Conservation (phyloP, 495 filamentous ascomycete genomes). For the Penicillium mononematosum region DNA sequence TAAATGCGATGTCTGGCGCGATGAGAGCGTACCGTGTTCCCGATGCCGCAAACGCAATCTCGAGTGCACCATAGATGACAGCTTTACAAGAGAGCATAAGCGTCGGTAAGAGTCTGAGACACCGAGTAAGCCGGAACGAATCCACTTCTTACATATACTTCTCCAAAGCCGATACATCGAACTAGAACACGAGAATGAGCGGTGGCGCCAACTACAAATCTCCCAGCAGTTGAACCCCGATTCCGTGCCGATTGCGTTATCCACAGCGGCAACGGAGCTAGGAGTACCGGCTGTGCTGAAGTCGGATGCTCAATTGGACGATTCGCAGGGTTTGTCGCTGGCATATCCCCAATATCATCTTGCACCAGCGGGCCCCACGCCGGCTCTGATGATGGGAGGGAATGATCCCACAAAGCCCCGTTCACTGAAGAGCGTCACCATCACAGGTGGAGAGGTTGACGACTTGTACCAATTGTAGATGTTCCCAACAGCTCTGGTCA, state of each 20-base stretch:
- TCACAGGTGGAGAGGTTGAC: constrained; percentile 38
- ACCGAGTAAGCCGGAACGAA: neutral
- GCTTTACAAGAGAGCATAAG: constrained; percentile 47
- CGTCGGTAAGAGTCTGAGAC: constrained; percentile 34
- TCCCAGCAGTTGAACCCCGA: constrained; percentile 25
- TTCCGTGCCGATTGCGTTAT: constrained; percentile 30
- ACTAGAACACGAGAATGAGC: constrained; percentile 40
- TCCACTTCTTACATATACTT: neutral
- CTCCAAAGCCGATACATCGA: constrained; percentile 35
- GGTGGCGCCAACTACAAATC: constrained; percentile 34
- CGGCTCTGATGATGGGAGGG: constrained; percentile 13
- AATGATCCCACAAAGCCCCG: constrained; percentile 27
- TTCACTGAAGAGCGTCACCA: constrained; percentile 28
- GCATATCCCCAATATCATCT: constrained; percentile 22
- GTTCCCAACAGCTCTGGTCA: neutral
- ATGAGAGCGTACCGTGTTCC: constrained; percentile 34
- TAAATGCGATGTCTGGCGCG: constrained; percentile 44
- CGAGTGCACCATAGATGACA: constrained; percentile 41
- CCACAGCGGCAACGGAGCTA: constrained; percentile 36
- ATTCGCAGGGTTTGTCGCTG: constrained; percentile 17
- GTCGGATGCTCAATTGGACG: constrained; percentile 6
- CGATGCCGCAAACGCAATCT: constrained; percentile 40
- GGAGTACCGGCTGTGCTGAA: constrained; percentile 9
- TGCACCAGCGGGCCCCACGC: constrained; percentile 9
- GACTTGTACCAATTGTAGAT: constrained; percentile 38